Evolutionary conservation across 2,329 filamentous ascomycete species (phyloP).

Genomic region (Monilinia fructigena): DNA sequence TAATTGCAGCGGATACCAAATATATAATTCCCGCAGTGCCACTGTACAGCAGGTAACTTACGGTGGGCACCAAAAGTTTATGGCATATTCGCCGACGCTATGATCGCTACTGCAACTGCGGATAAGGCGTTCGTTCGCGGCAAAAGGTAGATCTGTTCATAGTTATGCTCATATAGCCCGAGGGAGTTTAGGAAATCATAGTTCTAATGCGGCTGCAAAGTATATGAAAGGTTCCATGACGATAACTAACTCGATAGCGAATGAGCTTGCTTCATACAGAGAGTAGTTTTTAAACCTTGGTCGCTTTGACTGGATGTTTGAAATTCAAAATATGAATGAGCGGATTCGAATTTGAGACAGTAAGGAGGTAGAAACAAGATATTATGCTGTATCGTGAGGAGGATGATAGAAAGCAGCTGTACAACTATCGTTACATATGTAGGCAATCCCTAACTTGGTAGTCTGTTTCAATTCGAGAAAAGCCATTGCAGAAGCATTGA

Average conservation of each 20-base stretch:
- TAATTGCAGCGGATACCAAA: not conserved
- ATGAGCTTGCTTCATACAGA: not conserved
- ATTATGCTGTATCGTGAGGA: not conserved
- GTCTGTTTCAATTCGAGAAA: not conserved
- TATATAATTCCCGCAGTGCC: not conserved
- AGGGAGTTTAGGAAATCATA: not conserved
- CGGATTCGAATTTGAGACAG: not conserved
- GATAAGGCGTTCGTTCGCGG: not conserved
- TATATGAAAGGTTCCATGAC: too few species aligned
- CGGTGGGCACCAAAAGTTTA: not conserved
- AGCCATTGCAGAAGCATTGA: not conserved
- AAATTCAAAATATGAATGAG: not conserved
- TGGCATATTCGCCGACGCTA: slow-evolving; percentile 14
- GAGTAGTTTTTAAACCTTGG: not conserved
- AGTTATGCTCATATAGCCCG: not conserved
- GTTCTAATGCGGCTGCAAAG: too few species aligned
- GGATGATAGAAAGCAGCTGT: not conserved
- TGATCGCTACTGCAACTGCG: not conserved
- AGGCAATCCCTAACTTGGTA: not conserved
- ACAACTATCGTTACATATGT: not conserved
- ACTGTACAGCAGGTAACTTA: not conserved
- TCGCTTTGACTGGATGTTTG: not conserved
- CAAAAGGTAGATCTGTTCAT: not conserved
- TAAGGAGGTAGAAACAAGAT: not conserved
- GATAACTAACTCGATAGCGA: not conserved